Base-by-base conservation (phyloP, 1,139 yeast species). In the Zhuliangozyma parablackwelliae region DNA sequence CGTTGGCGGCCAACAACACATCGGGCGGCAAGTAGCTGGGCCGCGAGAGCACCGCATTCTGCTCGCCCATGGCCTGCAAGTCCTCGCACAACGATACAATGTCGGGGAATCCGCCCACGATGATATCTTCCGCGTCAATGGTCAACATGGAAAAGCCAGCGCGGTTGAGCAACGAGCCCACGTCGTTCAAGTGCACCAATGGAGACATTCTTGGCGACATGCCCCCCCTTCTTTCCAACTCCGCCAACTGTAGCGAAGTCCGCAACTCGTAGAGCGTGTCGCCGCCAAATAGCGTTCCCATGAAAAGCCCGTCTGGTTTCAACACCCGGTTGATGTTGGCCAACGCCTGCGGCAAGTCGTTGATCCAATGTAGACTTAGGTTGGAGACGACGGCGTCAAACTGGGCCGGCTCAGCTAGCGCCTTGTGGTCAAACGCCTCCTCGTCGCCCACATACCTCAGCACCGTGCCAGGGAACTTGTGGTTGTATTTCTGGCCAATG, bases 271-370 rank as follows among this genome's bases (percentile, higher is more conserved):
- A 87, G 23, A 87, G 63, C 1, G 95, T 82, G 55, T 87, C 96
- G 6, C 92, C 94, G 7, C 94, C 94, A 49, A 85, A 75, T 69
- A 87, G 73, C n/a, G 89, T 76, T 1, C 85, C 95, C 73, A 87
- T 72, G 48, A 87, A 84, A 55, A 88, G 67, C 1, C 95, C 94
- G 54, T 87, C 95, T 0, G 94, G 94, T 41, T 78, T 79, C 32
- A 87, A 63, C 16, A 84, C 70, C n/a, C 63, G 55, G 51, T 80
- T 78, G 44, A 86, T 72, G 41, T 78, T 71, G 20, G 63, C 57
- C 36, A 86, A 68, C 1, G 79, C 73, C 1, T 71, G 68, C 0
- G 95, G 95, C 21, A 87, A 68, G 49, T 87, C 92, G 51, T 87
- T 87, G 39, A 86, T 80, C 96, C 96, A 87, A 56, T 87, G 95